Conservation (phyloP, 2,329 filamentous ascomycete species). For the Endoconidiophora laricicola region DNA sequence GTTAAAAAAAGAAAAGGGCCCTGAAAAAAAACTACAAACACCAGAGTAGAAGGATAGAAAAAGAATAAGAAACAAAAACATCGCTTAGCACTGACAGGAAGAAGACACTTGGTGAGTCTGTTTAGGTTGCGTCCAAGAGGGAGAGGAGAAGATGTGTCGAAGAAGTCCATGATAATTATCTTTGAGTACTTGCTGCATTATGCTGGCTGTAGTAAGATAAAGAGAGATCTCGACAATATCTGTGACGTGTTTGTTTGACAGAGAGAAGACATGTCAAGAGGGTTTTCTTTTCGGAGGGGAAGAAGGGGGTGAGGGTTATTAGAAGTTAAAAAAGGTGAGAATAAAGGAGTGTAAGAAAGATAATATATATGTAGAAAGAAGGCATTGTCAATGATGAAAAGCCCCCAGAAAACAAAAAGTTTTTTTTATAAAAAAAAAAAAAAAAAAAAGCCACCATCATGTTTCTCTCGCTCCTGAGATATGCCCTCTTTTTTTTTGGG, state of each 20-base stretch:
- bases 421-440: background rate
- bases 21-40: background rate
- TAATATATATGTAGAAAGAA: background rate
- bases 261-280: background rate
- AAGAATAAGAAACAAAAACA: background rate
- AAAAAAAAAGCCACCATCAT: background rate
- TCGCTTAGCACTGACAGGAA: background rate
- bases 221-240: too few relatives aligned
- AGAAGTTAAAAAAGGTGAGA: constrained; percentile 8
- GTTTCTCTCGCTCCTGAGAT: background rate
- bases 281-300: background rate
- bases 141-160: too few relatives aligned
- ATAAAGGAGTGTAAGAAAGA: background rate
- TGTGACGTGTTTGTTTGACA: background rate
- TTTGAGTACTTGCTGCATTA: too few relatives aligned
- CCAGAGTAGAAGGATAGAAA: background rate
- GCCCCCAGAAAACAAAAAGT: background rate
- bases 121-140: too few relatives aligned
- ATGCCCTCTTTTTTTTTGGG: background rate
- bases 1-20: background rate
- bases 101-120: background rate
- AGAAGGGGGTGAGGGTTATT: background rate
- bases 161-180: too few relatives aligned
- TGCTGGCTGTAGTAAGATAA: too few relatives aligned
- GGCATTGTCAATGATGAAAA: background rate